Conservation (phyloP, 257 asterid genomes). For the Haberlea rhodopensis region DNA sequence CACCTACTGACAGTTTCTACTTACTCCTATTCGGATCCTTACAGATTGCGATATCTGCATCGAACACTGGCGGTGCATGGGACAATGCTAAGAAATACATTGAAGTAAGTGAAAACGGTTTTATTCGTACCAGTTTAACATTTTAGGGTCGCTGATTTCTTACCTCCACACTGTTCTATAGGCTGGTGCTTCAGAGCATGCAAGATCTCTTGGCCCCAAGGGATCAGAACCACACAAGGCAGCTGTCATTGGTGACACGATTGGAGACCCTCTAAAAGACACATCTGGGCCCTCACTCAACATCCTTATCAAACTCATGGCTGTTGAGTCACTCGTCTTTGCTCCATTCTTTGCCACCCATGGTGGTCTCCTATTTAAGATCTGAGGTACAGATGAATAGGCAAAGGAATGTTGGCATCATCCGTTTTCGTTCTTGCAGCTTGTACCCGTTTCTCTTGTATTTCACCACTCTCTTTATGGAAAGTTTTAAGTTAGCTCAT, state of each 20-base stretch:
- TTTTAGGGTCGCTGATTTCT: not conserved
- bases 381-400: not conserved
- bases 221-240: slow-evolving; percentile 80
- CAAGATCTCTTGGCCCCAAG: slow-evolving; percentile 58
- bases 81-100: slow-evolving; percentile 73
- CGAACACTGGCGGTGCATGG: slow-evolving; percentile 73
- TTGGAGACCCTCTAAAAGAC: slow-evolving; percentile 65
- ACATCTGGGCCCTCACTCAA: slow-evolving; percentile 69
- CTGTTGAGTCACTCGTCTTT: slow-evolving; percentile 67
- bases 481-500: slow-evolving; percentile 23
- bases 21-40: not conserved
- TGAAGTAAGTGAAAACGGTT: slow-evolving; percentile 39
- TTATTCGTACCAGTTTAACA: not conserved
- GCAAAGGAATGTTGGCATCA: slow-evolving; percentile 1
- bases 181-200: slow-evolving; percentile 69
- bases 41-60: slow-evolving; percentile 67
- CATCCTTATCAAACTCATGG: slow-evolving; percentile 75
- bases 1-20: not conserved
- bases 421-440: not conserved
- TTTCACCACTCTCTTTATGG: slow-evolving; percentile 18
- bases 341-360: slow-evolving; percentile 74
- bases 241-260: slow-evolving; percentile 74
- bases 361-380: slow-evolving; percentile 57
- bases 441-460: not conserved
- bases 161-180: slow-evolving; percentile 9